Evolutionary conservation across 306 rosid species (phyloP).

Genomic region (Urtica urens): DNA sequence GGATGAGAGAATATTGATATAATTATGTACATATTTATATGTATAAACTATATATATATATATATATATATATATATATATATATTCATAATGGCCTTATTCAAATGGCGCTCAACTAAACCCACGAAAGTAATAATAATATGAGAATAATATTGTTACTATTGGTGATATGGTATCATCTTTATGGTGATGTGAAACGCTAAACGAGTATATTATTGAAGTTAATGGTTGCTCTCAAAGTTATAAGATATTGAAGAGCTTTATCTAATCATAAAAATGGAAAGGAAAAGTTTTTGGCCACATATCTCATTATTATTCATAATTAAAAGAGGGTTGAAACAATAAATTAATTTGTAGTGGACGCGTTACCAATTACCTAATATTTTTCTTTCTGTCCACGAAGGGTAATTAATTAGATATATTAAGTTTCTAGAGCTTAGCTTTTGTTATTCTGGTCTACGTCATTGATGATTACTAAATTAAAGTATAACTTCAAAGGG

Average conservation of each 20-base stretch:
- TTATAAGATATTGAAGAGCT: too few relatives aligned
- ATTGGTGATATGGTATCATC: not conserved
- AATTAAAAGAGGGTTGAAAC: not conserved
- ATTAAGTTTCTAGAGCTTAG: slow-evolving; percentile 3
- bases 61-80: too few relatives aligned
- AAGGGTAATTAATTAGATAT: not conserved
- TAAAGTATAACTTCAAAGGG: not conserved
- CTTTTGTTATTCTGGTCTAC: not conserved
- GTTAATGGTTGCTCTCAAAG: too few relatives aligned
- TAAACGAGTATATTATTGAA: too few relatives aligned
- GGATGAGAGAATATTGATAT: slow-evolving; percentile 5
- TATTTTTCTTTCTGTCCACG: not conserved
- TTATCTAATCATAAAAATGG: too few relatives aligned
- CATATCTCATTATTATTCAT: not conserved
- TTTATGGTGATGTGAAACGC: too few relatives aligned
- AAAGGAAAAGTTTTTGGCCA: not conserved
- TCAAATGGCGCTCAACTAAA: not conserved
- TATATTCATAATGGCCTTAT: not conserved
- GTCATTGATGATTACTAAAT: not conserved
- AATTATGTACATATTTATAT: too few relatives aligned
- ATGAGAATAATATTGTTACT: not conserved
- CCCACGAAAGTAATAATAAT: not conserved
- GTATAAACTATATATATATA: too few relatives aligned
- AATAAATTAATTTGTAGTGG: not conserved
- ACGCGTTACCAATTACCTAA: not conserved